Percentiles rank a stretch among this genome's conserved stretches.
Conservation (phyloP, 2,329 filamentous ascomycete species). For the Stagonosporopsis rhizophila region DNA sequence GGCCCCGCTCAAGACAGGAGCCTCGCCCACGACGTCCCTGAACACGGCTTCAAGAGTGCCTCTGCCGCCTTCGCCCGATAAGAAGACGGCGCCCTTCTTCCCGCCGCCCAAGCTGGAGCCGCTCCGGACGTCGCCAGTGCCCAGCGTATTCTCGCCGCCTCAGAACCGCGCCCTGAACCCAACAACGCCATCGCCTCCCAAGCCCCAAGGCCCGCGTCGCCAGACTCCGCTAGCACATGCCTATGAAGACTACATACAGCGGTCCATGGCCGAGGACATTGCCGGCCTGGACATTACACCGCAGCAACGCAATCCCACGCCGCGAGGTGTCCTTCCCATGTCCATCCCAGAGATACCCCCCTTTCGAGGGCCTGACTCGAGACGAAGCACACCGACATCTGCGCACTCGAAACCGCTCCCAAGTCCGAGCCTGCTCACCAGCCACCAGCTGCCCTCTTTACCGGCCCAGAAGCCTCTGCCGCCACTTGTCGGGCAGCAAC, state of each 20-base stretch:
- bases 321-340: conserved; percentile 43
- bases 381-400: conserved; percentile 18
- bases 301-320: conserved; percentile 40
- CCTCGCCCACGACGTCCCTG: conserved; percentile 50
- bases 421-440: conserved; percentile 24
- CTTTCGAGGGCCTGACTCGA: conserved; percentile 35
- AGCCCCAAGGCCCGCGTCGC: conserved; percentile 41
- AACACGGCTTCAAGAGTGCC: conserved; percentile 54
- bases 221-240: conserved; percentile 46
- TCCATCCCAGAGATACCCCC: conserved; percentile 46
- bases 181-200: conserved; percentile 35
- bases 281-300: conserved; percentile 50
- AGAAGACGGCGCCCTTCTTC: conserved; percentile 44
- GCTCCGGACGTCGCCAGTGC: conserved; percentile 41
- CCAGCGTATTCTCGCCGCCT: conserved; percentile 43
- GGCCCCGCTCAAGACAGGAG: conserved; percentile 37
- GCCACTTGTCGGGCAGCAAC: conserved; percentile 31
- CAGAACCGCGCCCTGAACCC: conserved; percentile 40
- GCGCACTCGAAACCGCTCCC: conserved; percentile 29
- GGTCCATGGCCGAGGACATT: conserved; percentile 52
- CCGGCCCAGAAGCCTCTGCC: conserved; percentile 29
- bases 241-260: conserved; percentile 57
- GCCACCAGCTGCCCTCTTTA: conserved; percentile 3
- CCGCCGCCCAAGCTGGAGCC: conserved; percentile 38
- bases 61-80: conserved; percentile 55